Percentiles rank a stretch among this genome's conserved stretches.
Conservation (phyloP, 2,329 filamentous ascomycete species). For the Metarhizium brunneum region DNA sequence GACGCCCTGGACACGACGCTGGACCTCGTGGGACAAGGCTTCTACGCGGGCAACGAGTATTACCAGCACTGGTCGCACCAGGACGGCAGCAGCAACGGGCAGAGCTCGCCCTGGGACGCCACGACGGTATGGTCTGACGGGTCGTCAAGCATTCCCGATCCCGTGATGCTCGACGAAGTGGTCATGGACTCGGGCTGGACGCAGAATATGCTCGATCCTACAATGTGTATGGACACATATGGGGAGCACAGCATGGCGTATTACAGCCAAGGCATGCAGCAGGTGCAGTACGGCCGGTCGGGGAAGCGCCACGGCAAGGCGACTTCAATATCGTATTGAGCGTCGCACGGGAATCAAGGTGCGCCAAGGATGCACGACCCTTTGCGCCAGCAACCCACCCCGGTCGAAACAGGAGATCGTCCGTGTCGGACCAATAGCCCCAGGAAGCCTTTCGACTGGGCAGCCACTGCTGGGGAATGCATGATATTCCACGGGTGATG, state of each 20-base stretch:
- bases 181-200: slow-evolving; percentile 2
- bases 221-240: slow-evolving; percentile 4
- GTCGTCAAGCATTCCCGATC: slow-evolving; percentile 4
- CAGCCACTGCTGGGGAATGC: no score
- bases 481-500: no score
- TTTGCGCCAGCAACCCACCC: neutral
- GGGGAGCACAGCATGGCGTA: slow-evolving; percentile 1
- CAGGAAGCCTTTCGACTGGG: neutral
- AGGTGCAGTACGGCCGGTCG: neutral
- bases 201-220: neutral
- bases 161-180: slow-evolving; percentile 3
- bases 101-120: slow-evolving; percentile 3
- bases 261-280: slow-evolving; percentile 1
- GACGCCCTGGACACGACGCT: slow-evolving; percentile 1
- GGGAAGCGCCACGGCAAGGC: slow-evolving; percentile 3
- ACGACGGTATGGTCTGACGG: slow-evolving; percentile 7
- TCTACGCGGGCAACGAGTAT: slow-evolving; percentile 1
- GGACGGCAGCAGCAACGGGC: neutral
- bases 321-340: slow-evolving; percentile 6
- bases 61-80: slow-evolving; percentile 4
- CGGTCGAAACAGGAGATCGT: no score
- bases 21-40: neutral
- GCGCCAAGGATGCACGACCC: neutral
- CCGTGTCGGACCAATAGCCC: neutral
- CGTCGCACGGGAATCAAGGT: neutral